Base-by-base conservation (phyloP, 1,284 basidiomycete genomes). In the Leccinum pachyderme region DNA sequence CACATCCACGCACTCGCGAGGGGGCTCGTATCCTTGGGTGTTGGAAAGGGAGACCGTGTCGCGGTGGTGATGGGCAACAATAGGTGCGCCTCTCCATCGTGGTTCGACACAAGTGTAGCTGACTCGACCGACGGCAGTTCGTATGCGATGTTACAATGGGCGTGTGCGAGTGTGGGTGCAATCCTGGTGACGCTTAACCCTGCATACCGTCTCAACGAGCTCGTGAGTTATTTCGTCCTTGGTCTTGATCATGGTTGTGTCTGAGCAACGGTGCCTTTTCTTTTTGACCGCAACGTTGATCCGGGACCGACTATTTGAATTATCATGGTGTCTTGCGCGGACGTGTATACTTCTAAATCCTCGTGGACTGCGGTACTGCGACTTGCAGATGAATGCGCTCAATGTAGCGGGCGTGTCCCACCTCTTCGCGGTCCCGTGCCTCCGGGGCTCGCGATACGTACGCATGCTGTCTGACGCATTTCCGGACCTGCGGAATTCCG, bases 21-120 rank as follows among this genome's bases (percentile, higher is more conserved):
- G 51, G 92, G 92, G 0, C 75, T 95, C 41, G 61, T 90, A 8
- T 71, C 68, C 3, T 72, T 92, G 64, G 91, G 90, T 15, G 83
- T 95, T 7, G 73, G 78, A 67, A 87, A 83, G 64, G 92, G 91
- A 0, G 90, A 93, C 62, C 76, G 91, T 25, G 84, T 94, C 22
- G 91, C 81, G 2, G 87, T 93, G 8, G 74, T 93, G 47, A 90
- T 94, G 89, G 89, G 89, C 4, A 91, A 90, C 59, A 88, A 81
- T 59, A 91, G 89, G 89, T 87, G 53, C 29, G 68, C 44, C 53
- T 52, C n/a, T 29, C 25, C 1, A 15, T 18, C n/a, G 7, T 28
- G 12, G 25, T 18, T 55, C 7, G 25, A 11, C 11, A 18, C 13
- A n/a, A 37, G 3, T 18, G 7, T 18, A 18, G 18, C 15, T 45